Percentiles rank a stretch among this genome's conserved stretches.
These are phyloP conservation scores for Nectriaceae sp. DNA, from an alignment of 2,329 filamentous ascomycete species.

Conservation along the genomic window DNA sequence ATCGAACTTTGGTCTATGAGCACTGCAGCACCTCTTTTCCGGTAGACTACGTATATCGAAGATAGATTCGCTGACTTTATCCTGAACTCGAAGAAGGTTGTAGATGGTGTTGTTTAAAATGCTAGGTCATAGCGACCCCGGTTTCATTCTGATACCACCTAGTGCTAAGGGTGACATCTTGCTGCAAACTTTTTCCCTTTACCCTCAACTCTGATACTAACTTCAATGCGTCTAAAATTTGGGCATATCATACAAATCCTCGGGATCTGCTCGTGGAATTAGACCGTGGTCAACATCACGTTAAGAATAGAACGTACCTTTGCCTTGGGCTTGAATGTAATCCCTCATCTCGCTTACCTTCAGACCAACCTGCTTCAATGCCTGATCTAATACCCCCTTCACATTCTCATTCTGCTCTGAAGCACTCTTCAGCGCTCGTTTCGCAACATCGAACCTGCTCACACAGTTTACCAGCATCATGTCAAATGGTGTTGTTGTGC, in stretches of 20 bases:
- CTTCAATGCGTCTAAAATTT: no score
- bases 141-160: no score
- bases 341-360: conserved; percentile 50
- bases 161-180: no score
- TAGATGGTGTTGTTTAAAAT: no score
- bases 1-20: no score
- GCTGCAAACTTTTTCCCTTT: no score
- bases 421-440: conserved; percentile 52
- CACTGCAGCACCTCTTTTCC: no score
- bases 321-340: conserved; percentile 54
- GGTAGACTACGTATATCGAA: no score
- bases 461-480: conserved; percentile 68
- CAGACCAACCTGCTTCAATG: conserved; percentile 48
- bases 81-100: no score
- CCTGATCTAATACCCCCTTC: conserved; percentile 44
- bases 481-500: conserved; percentile 68
- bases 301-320: conserved; percentile 42
- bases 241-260: conserved; percentile 22
- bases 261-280: conserved; percentile 21
- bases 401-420: conserved; percentile 50
- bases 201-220: no score
- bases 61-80: no score
- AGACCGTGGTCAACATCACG: conserved; percentile 5
- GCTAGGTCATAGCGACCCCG: no score
- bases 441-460: conserved; percentile 60